Percentiles rank a stretch among this genome's conserved stretches.
phyloP scores from a whole-genome alignment of 2,329 filamentous ascomycete genomes.

The Scortechinia acanthostroma region DNA sequence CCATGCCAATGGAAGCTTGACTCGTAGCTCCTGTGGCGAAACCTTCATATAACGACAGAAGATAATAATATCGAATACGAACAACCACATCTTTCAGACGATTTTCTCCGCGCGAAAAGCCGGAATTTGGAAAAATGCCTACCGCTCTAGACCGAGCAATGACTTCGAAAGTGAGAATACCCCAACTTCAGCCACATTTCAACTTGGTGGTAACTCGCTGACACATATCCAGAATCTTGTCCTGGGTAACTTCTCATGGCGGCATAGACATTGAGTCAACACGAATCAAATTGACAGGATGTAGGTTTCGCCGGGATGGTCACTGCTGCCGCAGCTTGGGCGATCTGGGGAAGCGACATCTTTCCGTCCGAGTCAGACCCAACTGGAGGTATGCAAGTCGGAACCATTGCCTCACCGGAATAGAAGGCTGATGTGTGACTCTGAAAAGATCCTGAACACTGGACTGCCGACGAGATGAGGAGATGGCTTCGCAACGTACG shows the following conservation, averaged over 20 bases:
- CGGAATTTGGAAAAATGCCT: no score
- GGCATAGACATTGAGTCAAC: no score
- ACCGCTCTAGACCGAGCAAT: not conserved
- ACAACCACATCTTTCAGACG: no score
- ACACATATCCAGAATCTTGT: not conserved
- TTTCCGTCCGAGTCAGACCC: not conserved
- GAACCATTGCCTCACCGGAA: not conserved
- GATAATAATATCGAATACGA: no score
- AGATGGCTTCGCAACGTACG: not conserved
- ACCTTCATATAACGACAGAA: no score
- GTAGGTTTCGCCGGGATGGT: not conserved
- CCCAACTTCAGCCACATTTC: not conserved
- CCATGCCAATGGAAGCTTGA: no score
- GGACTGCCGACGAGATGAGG: slow-evolving; percentile 1
- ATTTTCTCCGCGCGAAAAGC: no score
- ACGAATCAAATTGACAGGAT: no score
- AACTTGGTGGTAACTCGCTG: not conserved
- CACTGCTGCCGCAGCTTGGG: not conserved
- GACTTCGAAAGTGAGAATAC: not conserved
- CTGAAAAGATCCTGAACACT: not conserved
- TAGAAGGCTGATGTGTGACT: not conserved
- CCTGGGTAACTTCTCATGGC: no score
- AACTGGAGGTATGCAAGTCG: not conserved
- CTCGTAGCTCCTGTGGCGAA: no score
- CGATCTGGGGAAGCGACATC: not conserved